Percentiles rank a stretch among this genome's conserved stretches.
phyloP scores from a whole-genome alignment of 768 basidiomycete genomes.

The Artomyces pyxidatus region DNA sequence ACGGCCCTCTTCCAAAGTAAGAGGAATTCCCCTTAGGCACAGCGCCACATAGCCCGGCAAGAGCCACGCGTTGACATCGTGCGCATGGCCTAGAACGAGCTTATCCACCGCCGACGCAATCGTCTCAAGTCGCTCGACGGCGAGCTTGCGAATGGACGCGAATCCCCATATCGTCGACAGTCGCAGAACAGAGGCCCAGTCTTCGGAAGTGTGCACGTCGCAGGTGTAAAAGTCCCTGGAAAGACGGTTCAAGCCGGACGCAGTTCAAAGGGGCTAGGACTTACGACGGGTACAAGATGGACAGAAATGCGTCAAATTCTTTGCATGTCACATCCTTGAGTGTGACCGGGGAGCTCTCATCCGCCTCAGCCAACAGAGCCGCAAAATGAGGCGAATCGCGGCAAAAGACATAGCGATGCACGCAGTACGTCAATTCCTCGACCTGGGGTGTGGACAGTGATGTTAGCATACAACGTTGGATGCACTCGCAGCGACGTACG shows the following conservation, averaged over 20 bases:
- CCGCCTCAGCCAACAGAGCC: background rate
- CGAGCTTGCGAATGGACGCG: slow-evolving; percentile 12
- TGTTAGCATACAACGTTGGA: background rate
- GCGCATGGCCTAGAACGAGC: slow-evolving; percentile 10
- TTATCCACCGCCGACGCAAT: slow-evolving; percentile 14
- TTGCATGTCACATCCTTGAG: slow-evolving; percentile 2
- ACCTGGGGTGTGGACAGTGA: background rate
- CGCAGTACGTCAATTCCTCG: slow-evolving; percentile 6
- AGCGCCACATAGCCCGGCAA: slow-evolving; percentile 7
- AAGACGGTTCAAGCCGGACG: background rate
- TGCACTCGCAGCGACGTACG: background rate
- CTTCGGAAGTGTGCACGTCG: slow-evolving; percentile 6
- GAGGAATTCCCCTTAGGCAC: slow-evolving; percentile 7
- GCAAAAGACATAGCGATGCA: slow-evolving; percentile 13
- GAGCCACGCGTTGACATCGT: slow-evolving; percentile 11
- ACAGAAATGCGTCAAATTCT: slow-evolving; percentile 11
- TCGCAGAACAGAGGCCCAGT: slow-evolving; percentile 16
- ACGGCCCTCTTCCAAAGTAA: slow-evolving; percentile 10
- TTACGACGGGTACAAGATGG: slow-evolving; percentile 7
- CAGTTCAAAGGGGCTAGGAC: background rate
- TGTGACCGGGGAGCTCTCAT: background rate
- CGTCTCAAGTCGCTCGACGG: slow-evolving; percentile 7
- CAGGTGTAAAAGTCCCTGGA: slow-evolving; percentile 5
- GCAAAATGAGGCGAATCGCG: slow-evolving; percentile 13
- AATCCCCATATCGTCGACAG: slow-evolving; percentile 16